These are phyloP conservation scores for Fusarium sp. DNA, from an alignment of 2,329 filamentous ascomycete genomes.

Conservation along the genomic window DNA sequence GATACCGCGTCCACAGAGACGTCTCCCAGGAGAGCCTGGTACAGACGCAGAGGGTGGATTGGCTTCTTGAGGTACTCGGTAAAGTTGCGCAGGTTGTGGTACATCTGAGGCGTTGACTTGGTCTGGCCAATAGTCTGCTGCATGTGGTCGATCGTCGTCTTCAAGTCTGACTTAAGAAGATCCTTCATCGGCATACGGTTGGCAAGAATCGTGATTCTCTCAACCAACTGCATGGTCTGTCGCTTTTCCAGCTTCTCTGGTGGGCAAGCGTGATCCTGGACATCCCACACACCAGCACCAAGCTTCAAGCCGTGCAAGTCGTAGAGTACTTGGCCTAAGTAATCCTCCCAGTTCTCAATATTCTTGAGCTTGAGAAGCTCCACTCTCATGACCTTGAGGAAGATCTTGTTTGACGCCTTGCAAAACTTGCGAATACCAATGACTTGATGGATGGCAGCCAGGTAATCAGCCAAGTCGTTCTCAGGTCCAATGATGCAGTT, in stretches of 20 bases:
- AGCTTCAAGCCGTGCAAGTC: slow-evolving; percentile 87
- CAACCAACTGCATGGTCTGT: slow-evolving; percentile 83
- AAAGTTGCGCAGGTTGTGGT: slow-evolving; percentile 89
- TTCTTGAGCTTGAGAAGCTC: slow-evolving; percentile 83
- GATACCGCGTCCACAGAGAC: slow-evolving; percentile 79
- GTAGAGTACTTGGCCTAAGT: slow-evolving; percentile 86
- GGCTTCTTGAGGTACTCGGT: slow-evolving; percentile 84
- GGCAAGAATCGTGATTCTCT: slow-evolving; percentile 85
- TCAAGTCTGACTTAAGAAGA: slow-evolving; percentile 89
- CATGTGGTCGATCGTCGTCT: slow-evolving; percentile 91
- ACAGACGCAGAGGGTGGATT: slow-evolving; percentile 84
- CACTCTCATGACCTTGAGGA: slow-evolving; percentile 88
- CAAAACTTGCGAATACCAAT: slow-evolving; percentile 88
- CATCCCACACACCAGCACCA: slow-evolving; percentile 72
- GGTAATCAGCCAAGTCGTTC: slow-evolving; percentile 81
- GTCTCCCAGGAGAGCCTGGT: slow-evolving; percentile 82
- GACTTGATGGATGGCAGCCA: slow-evolving; percentile 85
- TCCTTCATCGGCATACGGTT: slow-evolving; percentile 91
- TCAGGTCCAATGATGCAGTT: slow-evolving; percentile 74
- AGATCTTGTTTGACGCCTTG: slow-evolving; percentile 85
- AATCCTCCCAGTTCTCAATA: slow-evolving; percentile 85
- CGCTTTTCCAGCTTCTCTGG: slow-evolving; percentile 82
- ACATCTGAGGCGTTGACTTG: slow-evolving; percentile 82
- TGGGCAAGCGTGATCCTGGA: slow-evolving; percentile 84
- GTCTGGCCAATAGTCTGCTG: slow-evolving; percentile 85